These are phyloP conservation scores for Candida suzukii DNA, from an alignment of 805 yeast genomes.

Conservation along the genomic window DNA sequence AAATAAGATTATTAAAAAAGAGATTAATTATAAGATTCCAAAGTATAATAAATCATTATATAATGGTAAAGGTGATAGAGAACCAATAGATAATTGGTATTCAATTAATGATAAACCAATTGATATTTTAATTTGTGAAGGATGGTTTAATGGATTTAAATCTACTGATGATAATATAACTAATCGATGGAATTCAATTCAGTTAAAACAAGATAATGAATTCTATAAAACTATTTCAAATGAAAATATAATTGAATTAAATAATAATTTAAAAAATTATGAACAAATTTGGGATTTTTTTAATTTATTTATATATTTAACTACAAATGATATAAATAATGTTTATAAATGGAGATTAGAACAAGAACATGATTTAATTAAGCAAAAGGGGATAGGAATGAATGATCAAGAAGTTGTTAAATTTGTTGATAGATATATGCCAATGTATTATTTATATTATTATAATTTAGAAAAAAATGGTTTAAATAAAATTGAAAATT, in stretches of 20 bases:
- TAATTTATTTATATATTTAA: slow-evolving; percentile 54
- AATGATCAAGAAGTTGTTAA: slow-evolving; percentile 54
- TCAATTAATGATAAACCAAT: slow-evolving; percentile 24
- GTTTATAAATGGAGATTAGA: slow-evolving; percentile 77
- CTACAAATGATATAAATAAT: slow-evolving; percentile 50
- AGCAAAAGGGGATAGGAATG: slow-evolving; percentile 67
- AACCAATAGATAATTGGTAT: slow-evolving; percentile 32
- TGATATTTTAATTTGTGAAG: slow-evolving; percentile 76
- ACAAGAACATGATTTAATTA: slow-evolving; percentile 60
- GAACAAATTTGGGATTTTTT: slow-evolving; percentile 47
- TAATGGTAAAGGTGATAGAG: slow-evolving; percentile 76
- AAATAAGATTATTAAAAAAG: slow-evolving; percentile 18
- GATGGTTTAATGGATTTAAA: slow-evolving; percentile 87
- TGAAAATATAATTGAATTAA: slow-evolving; percentile 32
- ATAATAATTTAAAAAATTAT: slow-evolving; percentile 46
- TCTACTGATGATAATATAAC: too few relatives aligned
- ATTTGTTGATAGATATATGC: slow-evolving; percentile 84
- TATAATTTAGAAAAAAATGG: slow-evolving; percentile 8
- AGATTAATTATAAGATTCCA: slow-evolving; percentile 40
- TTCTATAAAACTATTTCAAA: slow-evolving; percentile 3
- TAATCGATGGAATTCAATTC: slow-evolving; percentile 23
- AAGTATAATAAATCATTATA: slow-evolving; percentile 69
- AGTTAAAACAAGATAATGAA: slow-evolving; percentile 2
- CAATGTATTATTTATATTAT: slow-evolving; percentile 70
- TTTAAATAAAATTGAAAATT: slow-evolving; percentile 1